phyloP scores from a whole-genome alignment of 1,139 yeast species.

The Entelexis sorbosivorans region DNA sequence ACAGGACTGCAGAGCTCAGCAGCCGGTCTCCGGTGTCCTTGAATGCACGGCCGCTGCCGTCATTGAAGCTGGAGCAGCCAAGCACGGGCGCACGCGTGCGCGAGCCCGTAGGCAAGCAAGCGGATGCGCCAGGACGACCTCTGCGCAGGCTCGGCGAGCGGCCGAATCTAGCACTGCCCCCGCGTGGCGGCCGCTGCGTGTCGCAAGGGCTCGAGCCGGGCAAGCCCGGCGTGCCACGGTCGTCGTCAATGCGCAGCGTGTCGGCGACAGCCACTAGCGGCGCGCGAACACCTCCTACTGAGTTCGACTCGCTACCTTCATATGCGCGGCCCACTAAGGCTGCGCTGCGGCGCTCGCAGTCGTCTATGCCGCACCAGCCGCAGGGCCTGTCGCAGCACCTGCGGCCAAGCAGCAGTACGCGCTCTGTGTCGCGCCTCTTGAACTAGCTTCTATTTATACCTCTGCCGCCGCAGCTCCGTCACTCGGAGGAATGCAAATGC shows the following conservation, averaged over 20 bases:
- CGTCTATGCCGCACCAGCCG: conserved; percentile 7
- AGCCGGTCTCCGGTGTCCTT: background rate
- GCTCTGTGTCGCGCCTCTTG: background rate
- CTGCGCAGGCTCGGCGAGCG: background rate
- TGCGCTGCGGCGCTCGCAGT: conserved; percentile 18
- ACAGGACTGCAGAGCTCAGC: background rate
- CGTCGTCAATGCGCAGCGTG: background rate
- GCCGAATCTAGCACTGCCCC: background rate
- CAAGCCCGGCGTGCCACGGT: background rate
- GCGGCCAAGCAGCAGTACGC: conserved; percentile 4
- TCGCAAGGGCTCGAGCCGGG: background rate
- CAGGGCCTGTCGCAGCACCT: background rate
- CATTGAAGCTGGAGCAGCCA: conserved; percentile 1
- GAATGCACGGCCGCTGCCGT: conserved; percentile 1
- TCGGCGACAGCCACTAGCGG: background rate
- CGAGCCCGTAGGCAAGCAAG: background rate
- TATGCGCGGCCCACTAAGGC: conserved; percentile 22
- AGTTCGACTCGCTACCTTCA: conserved; percentile 9
- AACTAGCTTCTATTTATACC: background rate
- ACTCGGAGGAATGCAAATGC: too few relatives aligned
- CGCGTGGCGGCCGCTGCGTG: background rate
- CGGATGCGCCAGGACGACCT: background rate
- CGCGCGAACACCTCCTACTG: background rate
- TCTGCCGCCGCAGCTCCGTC: too few relatives aligned
- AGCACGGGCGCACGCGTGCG: background rate